Conservation (phyloP, 192 early-diverging fungal species). For the Gaertneriomyces sp. region DNA sequence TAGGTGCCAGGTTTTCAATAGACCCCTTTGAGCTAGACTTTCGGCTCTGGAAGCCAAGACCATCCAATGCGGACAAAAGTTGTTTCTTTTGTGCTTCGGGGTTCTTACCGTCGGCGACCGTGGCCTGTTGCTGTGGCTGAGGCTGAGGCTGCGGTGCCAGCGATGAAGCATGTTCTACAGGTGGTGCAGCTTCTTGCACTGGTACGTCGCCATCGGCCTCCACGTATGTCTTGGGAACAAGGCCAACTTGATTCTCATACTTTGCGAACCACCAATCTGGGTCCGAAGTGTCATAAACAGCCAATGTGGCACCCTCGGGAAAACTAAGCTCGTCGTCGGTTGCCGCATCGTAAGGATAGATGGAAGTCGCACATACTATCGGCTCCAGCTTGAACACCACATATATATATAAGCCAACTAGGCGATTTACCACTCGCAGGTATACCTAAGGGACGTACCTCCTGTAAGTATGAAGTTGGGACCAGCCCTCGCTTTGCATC, state of each 20-base stretch:
- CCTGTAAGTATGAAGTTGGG: constrained; percentile 51
- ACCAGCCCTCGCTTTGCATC: constrained; percentile 43
- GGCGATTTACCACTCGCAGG: too few relatives aligned
- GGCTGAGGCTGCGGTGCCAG: background rate
- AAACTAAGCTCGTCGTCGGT: constrained; percentile 53
- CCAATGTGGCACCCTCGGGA: constrained; percentile 39
- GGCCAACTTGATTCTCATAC: constrained; percentile 68
- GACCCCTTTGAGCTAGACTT: constrained; percentile 8
- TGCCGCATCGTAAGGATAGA: constrained; percentile 49
- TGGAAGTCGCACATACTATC: constrained; percentile 24
- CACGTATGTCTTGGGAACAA: constrained; percentile 86
- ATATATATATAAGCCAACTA: background rate
- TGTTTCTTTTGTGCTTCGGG: constrained; percentile 39
- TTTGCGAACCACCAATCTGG: constrained; percentile 91
- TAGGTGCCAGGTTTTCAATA: constrained; percentile 34
- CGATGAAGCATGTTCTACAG: background rate
- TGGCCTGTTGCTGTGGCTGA: background rate
- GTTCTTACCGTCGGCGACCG: constrained; percentile 13
- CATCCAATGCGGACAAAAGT: constrained; percentile 40
- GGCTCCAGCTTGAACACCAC: constrained; percentile 28
- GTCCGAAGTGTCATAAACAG: constrained; percentile 79
- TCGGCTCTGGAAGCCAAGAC: constrained; percentile 35
- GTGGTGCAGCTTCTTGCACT: background rate
- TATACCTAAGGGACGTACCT: constrained; percentile 25
- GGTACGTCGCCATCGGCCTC: constrained; percentile 28